These are phyloP conservation scores for Rhizopus stolonifer DNA, from an alignment of 371 early-diverging fungal species.

Conservation along the genomic window DNA sequence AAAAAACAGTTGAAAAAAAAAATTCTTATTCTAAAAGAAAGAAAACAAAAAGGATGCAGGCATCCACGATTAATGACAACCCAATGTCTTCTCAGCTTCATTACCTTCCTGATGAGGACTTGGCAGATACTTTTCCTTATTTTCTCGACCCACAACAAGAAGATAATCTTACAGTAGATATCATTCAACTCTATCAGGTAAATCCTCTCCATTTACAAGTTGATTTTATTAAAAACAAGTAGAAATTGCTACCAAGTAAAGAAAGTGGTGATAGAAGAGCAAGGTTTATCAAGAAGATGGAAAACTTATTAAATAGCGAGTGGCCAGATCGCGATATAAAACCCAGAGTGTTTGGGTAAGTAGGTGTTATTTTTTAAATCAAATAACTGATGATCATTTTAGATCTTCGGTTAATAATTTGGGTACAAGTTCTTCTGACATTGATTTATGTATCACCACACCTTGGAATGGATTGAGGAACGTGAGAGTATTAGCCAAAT, in stretches of 20 bases:
- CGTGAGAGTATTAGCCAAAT: slow-evolving; percentile 46
- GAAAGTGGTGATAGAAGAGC: slow-evolving; percentile 58
- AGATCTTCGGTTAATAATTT: slow-evolving; percentile 59
- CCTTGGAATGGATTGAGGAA: slow-evolving; percentile 53
- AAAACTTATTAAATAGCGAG: slow-evolving; percentile 53
- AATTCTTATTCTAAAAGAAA: too few species aligned
- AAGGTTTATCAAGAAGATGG: slow-evolving; percentile 55
- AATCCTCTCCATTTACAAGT: too few species aligned
- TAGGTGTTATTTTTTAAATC: not conserved
- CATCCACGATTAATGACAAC: slow-evolving; percentile 12
- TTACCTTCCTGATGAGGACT: not conserved
- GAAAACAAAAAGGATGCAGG: slow-evolving; percentile 29
- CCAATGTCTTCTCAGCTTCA: not conserved
- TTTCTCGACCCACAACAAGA: slow-evolving; percentile 20
- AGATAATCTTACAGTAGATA: slow-evolving; percentile 19
- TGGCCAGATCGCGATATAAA: slow-evolving; percentile 60
- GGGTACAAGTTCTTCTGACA: slow-evolving; percentile 57
- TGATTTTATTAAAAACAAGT: not conserved
- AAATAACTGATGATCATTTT: not conserved
- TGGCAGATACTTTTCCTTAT: slow-evolving; percentile 10
- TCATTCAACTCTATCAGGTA: slow-evolving; percentile 24
- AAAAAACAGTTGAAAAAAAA: not conserved
- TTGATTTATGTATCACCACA: slow-evolving; percentile 65
- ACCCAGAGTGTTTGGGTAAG: slow-evolving; percentile 65
- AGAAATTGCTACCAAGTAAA: slow-evolving; percentile 54